Base-by-base conservation (phyloP, 2,329 filamentous ascomycete species). In the Stromatinia cepivora region DNA sequence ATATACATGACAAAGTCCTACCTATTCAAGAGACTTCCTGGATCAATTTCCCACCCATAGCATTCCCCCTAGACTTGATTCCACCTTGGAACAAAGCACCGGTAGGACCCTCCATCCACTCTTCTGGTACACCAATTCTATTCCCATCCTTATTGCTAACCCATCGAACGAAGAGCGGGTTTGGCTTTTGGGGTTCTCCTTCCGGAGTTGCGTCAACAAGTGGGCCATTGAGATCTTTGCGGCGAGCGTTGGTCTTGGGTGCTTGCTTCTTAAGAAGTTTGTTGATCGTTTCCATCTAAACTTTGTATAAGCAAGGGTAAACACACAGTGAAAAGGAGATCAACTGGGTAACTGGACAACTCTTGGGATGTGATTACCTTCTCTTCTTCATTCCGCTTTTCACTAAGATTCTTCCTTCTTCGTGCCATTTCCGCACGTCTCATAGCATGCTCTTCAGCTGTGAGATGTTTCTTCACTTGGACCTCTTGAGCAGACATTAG, bases 251-350 rank as follows among this genome's bases (percentile, higher is more conserved):
- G 69, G 87, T 87, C 79, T 94, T 94, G 34, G 92, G 90, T 0
- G 92, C 91, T 78, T 94, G 92, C 78, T 94, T 93, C 80, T 93
- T 93, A 66, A 95, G 87, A 2, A 95, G 87, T 76, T 94, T 93
- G 83, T 95, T 94, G 85, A 95, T 94, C 0, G 92, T 95, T 83
- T 94, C 92, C 86, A 93, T 92, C 91, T 94, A 45, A 4, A 20
- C 13, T 46, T 15, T 48, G 15, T 46, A 48, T 68, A 13, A 64
- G 56, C 4, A n/a, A 25, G 13, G 13, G 31, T 17, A 45, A 61
- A 9, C 4, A 17, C 3, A 6, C n/a, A 36, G 28, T 17, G 42
- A 10, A 25, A 36, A 28, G 25, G 2, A 54, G 50, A 5, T 28
- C 42, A 6, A 17, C 34, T 4, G 25, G 25, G 39, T 58, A 77